These are phyloP conservation scores for Penicillium palitans DNA, from an alignment of 2,329 filamentous ascomycete species.

Conservation along the genomic window DNA sequence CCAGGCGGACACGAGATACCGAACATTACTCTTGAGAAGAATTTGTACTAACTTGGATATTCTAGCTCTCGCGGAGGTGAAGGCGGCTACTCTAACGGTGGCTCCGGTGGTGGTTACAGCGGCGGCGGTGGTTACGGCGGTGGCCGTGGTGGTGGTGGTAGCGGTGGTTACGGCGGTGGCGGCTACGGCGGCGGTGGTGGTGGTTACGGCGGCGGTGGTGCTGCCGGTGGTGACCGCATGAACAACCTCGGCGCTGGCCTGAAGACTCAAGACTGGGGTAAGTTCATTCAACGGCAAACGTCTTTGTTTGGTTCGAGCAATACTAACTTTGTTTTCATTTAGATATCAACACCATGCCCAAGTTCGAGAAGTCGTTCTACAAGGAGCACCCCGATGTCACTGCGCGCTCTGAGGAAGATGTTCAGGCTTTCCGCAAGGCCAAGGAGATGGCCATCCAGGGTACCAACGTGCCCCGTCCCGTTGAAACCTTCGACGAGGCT, in stretches of 20 bases:
- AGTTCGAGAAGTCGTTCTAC: slow-evolving; percentile 99
- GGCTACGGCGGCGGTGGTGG: slow-evolving; percentile 35
- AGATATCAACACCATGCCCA: slow-evolving; percentile 79
- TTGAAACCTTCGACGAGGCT: slow-evolving; percentile 96
- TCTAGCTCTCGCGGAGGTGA: slow-evolving; percentile 46
- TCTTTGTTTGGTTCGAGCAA: slow-evolving; percentile 3
- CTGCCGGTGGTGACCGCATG: slow-evolving; percentile 89
- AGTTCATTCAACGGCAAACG: slow-evolving; percentile 39
- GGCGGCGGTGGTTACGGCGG: slow-evolving; percentile 50
- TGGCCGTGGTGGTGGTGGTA: slow-evolving; percentile 31
- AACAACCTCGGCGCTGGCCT: slow-evolving; percentile 82
- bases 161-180: slow-evolving; percentile 33
- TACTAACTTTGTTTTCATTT: slow-evolving; percentile 26
- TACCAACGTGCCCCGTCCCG: slow-evolving; percentile 80
- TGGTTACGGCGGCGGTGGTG: slow-evolving; percentile 50
- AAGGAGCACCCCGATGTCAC: slow-evolving; percentile 85
- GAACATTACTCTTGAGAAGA: neutral
- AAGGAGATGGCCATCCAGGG: slow-evolving; percentile 84
- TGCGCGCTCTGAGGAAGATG: slow-evolving; percentile 71
- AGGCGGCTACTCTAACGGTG: slow-evolving; percentile 49
- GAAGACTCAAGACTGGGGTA: slow-evolving; percentile 87
- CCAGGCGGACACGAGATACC: neutral
- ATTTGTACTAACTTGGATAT: slow-evolving; percentile 14
- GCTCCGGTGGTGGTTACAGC: slow-evolving; percentile 28
- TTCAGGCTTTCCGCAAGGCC: slow-evolving; percentile 83